Percentiles rank a stretch among this genome's conserved stretches.
These are phyloP conservation scores for Corymbia calophylla DNA, from an alignment of 441 rosid genomes.

Conservation along the genomic window DNA sequence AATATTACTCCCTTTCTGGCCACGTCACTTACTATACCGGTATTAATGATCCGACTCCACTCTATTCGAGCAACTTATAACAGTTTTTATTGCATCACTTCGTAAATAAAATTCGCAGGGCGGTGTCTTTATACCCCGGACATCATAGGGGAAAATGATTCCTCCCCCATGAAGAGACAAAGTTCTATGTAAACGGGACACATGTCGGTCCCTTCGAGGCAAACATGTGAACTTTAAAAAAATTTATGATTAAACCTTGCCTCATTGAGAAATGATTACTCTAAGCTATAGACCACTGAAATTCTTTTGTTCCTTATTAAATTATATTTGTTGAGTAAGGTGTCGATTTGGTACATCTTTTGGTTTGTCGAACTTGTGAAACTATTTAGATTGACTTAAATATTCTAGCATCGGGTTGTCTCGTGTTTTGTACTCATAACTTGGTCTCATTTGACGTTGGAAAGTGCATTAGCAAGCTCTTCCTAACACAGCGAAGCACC, in stretches of 20 bases:
- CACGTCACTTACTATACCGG: neutral
- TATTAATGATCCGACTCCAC: neutral
- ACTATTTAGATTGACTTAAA: neutral
- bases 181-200: neutral
- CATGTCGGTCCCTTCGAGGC: neutral
- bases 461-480: neutral
- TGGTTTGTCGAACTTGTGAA: neutral
- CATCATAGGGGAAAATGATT: neutral
- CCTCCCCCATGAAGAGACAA: neutral
- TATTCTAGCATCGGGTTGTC: neutral
- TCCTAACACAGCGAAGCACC: neutral
- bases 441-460: neutral
- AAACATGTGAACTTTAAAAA: neutral
- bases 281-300: neutral
- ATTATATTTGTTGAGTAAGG: neutral
- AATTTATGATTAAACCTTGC: neutral
- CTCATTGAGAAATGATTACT: neutral
- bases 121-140: neutral
- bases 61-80: neutral
- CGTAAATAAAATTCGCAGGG: neutral
- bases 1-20: neutral
- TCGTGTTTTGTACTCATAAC: neutral
- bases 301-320: neutral
- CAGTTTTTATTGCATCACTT: neutral
- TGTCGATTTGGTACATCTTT: neutral